Percentiles rank a stretch among this genome's conserved stretches.
These are phyloP conservation scores for Gymnopilus dilepis DNA, from an alignment of 768 basidiomycete genomes.

Conservation along the genomic window DNA sequence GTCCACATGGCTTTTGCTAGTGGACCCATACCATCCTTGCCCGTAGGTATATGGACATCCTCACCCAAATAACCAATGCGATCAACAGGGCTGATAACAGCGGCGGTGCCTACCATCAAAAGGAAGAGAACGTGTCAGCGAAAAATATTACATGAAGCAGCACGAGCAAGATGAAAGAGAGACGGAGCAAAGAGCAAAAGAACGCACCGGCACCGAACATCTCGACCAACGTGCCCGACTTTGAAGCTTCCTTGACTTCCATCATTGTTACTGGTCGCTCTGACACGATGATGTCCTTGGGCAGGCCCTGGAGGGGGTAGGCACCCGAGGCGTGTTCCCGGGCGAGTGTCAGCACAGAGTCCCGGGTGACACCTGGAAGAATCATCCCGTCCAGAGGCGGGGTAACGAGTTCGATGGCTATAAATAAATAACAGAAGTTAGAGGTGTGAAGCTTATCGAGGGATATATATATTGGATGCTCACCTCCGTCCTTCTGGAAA, in stretches of 20 bases:
- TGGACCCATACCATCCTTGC: constrained; percentile 78
- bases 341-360: constrained; percentile 77
- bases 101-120: constrained; percentile 70
- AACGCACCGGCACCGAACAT: constrained; percentile 78
- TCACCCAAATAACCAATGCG: constrained; percentile 75
- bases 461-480: constrained; percentile 5
- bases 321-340: constrained; percentile 61
- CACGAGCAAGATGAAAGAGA: neutral
- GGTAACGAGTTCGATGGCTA: constrained; percentile 83
- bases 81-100: constrained; percentile 73
- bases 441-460: neutral
- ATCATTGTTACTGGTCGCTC: constrained; percentile 80
- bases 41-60: constrained; percentile 67
- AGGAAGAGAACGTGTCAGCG: too few species aligned
- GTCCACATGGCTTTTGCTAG: constrained; percentile 74
- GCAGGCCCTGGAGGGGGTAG: constrained; percentile 51
- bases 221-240: constrained; percentile 75
- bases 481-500: constrained; percentile 70
- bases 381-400: constrained; percentile 92
- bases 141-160: neutral
- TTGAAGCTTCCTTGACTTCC: constrained; percentile 65
- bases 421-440: constrained; percentile 26
- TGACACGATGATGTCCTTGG: constrained; percentile 59
- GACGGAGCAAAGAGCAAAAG: too few species aligned
- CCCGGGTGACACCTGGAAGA: constrained; percentile 90